Evolutionary conservation across 352 stramenopile genomes (phyloP).

Genomic region (Pythium brachiatum): DNA sequence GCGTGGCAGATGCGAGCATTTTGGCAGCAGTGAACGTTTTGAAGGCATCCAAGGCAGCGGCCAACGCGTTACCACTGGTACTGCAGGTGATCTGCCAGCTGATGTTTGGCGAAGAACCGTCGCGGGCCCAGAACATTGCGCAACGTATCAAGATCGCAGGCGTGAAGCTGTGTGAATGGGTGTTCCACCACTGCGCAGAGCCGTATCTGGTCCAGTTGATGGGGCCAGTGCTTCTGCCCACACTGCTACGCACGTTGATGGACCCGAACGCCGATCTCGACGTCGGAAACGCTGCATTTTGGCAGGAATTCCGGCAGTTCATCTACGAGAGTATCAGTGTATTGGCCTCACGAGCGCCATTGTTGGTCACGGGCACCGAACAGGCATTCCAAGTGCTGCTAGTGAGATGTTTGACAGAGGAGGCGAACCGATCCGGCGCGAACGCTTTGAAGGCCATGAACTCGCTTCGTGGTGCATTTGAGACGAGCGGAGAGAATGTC

Average conservation of each 20-base stretch:
- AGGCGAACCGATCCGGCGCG: conserved; percentile 44
- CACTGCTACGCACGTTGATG: conserved; percentile 59
- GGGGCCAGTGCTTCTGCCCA: conserved; percentile 67
- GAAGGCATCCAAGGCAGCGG: conserved; percentile 43
- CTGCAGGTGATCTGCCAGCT: conserved; percentile 74
- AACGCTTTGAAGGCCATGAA: conserved; percentile 69
- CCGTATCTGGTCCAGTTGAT: conserved; percentile 47
- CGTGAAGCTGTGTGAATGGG: conserved; percentile 56
- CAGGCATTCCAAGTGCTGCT: conserved; percentile 77
- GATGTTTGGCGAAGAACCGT: conserved; percentile 62
- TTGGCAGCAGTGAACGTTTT: conserved; percentile 51
- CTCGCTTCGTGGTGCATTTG: conserved; percentile 44
- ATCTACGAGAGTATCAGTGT: conserved; percentile 61
- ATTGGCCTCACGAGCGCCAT: conserved; percentile 37
- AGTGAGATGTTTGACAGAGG: conserved; percentile 56
- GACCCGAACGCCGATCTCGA: conserved; percentile 59
- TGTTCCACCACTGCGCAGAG: conserved; percentile 46
- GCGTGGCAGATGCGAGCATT: conserved; percentile 55
- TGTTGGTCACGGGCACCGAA: conserved; percentile 45
- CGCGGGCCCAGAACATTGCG: conserved; percentile 42
- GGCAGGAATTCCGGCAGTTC: conserved; percentile 52
- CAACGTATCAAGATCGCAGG: conserved; percentile 68
- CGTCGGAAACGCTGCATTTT: conserved; percentile 36
- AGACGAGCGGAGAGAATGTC: conserved; percentile 17
- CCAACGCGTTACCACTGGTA: conserved; percentile 60